These are phyloP conservation scores for Galeopsis tetrahit DNA, from an alignment of 257 asterid genomes.

Conservation along the genomic window DNA sequence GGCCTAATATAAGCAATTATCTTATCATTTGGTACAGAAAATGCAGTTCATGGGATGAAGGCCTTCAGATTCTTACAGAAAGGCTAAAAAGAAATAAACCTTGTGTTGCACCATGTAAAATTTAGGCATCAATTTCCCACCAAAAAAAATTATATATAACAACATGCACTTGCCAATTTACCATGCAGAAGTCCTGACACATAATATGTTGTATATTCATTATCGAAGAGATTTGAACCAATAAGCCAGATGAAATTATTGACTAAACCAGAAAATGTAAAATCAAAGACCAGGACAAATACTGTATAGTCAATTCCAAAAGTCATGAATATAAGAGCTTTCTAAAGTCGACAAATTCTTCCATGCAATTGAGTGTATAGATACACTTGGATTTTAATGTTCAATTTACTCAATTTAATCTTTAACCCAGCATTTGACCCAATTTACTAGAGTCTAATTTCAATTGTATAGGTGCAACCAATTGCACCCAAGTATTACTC, in stretches of 20 bases:
- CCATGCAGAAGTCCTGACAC: background rate
- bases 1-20: background rate
- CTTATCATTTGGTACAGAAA: constrained; percentile 22
- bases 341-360: background rate
- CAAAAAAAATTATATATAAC: background rate
- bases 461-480: no score
- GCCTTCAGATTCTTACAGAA: constrained; percentile 4
- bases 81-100: background rate
- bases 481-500: no score
- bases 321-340: constrained; percentile 9
- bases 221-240: background rate
- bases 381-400: no score
- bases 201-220: background rate
- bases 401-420: no score
- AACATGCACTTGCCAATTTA: background rate
- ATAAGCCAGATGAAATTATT: background rate
- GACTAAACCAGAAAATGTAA: background rate
- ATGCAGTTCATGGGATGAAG: constrained; percentile 21
- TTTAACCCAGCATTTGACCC: no score
- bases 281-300: background rate
- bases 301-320: background rate
- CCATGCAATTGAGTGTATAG: no score
- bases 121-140: constrained; percentile 7
- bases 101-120: background rate
- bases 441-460: no score